A percentile compares a stretch with the other conserved stretches of the same genome.
phyloP scores from a whole-genome alignment of 805 yeast species.

The Scheffersomyces ergatensis region DNA sequence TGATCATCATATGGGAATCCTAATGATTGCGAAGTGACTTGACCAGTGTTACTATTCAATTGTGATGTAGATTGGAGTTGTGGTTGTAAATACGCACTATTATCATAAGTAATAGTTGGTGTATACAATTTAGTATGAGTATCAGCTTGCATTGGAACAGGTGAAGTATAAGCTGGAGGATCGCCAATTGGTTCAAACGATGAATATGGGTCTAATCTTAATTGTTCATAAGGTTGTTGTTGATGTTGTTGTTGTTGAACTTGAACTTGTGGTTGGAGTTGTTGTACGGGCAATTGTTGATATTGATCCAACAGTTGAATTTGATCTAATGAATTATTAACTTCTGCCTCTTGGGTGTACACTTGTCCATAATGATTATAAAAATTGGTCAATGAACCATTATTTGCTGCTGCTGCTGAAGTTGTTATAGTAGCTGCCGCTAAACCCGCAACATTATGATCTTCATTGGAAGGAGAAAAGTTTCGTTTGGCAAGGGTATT shows the following conservation, averaged over 20 bases:
- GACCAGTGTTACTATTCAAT: conserved; percentile 1
- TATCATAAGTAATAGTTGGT: neutral
- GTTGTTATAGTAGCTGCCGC: neutral
- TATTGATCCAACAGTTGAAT: neutral
- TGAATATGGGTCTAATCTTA: neutral
- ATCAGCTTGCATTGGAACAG: neutral
- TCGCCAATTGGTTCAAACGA: neutral
- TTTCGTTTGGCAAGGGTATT: conserved; percentile 4
- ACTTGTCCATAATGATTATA: conserved; percentile 14
- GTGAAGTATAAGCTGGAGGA: neutral
- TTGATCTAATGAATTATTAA: neutral
- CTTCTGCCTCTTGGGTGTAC: conserved; percentile 4
- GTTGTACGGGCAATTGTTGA: neutral
- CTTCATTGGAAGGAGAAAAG: conserved; percentile 11
- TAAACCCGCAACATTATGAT: neutral
- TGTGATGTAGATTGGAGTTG: neutral
- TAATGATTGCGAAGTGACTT: neutral
- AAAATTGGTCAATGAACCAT: conserved; percentile 1
- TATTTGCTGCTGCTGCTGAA: neutral
- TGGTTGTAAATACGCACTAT: neutral
- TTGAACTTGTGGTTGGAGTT: neutral
- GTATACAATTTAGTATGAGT: neutral
- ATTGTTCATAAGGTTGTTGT: neutral
- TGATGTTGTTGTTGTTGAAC: neutral
- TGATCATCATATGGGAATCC: conserved; percentile 20